These are phyloP conservation scores for Chenopodium formosanum DNA, from an alignment of 148 eudicot species.

Conservation along the genomic window DNA sequence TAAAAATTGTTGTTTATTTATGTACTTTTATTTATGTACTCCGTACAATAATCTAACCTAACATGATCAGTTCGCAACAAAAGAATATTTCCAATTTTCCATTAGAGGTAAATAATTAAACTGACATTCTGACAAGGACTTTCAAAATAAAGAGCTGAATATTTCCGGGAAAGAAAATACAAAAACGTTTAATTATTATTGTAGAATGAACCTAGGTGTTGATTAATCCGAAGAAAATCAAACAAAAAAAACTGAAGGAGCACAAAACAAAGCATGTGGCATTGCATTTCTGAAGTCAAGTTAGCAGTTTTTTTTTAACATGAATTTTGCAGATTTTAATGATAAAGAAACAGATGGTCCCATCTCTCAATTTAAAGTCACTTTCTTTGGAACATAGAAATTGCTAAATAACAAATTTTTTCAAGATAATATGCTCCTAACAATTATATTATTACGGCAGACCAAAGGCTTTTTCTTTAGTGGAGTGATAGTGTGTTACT, in stretches of 20 bases:
- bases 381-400: neutral
- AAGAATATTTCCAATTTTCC: neutral
- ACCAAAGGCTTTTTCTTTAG: neutral
- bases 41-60: no score
- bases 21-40: no score
- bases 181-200: no score
- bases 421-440: neutral
- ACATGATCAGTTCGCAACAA: no score
- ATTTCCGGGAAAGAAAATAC: no score
- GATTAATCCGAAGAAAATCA: no score
- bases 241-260: neutral
- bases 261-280: slow-evolving; percentile 4
- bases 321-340: neutral
- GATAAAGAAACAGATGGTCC: neutral
- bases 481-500: neutral
- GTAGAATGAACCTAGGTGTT: no score
- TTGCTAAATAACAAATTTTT: neutral
- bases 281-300: neutral
- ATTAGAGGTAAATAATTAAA: no score
- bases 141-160: no score
- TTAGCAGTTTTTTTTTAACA: no score
- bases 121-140: no score
- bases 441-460: neutral
- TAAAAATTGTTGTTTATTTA: no score
- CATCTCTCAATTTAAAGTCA: neutral